phyloP scores from a whole-genome alignment of 2,329 filamentous ascomycete genomes.

The Pseudocercospora macadamiae region DNA sequence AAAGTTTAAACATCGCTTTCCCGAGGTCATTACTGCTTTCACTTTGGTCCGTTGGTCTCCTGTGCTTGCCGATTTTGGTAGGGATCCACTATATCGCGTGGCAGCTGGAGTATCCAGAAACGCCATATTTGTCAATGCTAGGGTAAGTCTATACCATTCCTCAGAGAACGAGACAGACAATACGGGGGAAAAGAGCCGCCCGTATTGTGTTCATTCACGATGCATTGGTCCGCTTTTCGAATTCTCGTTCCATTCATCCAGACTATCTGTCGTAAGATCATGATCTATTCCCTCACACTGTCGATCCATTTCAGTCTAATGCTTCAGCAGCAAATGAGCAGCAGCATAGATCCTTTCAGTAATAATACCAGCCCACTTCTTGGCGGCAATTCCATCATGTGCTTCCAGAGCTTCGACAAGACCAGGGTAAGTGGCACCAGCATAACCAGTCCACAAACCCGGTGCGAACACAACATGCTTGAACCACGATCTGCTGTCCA shows the following conservation, averaged over 20 bases:
- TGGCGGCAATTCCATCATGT: constrained; percentile 42
- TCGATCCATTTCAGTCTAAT: background rate
- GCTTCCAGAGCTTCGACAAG: constrained; percentile 64
- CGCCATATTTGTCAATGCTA: too few relatives aligned
- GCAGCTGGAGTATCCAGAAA: too few relatives aligned
- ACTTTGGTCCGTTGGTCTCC: too few relatives aligned
- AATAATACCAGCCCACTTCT: constrained; percentile 50
- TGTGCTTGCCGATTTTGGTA: too few relatives aligned
- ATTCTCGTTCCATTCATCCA: background rate
- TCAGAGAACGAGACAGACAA: too few relatives aligned
- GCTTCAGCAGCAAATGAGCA: constrained; percentile 19
- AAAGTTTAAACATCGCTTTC: background rate
- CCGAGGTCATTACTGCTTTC: background rate
- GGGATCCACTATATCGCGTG: too few relatives aligned
- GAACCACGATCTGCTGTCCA: constrained; percentile 84
- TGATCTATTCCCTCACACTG: too few relatives aligned
- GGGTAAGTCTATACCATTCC: too few relatives aligned
- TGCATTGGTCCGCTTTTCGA: too few relatives aligned
- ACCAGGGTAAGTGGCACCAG: constrained; percentile 70
- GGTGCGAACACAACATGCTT: constrained; percentile 95
- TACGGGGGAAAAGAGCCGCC: too few relatives aligned
- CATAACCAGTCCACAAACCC: constrained; percentile 87
- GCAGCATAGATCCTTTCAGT: constrained; percentile 33
- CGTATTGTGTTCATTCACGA: too few relatives aligned
- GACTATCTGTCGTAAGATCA: background rate